Evolutionary conservation across 2,329 filamentous ascomycete species (phyloP), one percentile per base, ranked within the genome.

Genomic region (Orbilia blumenaviensis): DNA sequence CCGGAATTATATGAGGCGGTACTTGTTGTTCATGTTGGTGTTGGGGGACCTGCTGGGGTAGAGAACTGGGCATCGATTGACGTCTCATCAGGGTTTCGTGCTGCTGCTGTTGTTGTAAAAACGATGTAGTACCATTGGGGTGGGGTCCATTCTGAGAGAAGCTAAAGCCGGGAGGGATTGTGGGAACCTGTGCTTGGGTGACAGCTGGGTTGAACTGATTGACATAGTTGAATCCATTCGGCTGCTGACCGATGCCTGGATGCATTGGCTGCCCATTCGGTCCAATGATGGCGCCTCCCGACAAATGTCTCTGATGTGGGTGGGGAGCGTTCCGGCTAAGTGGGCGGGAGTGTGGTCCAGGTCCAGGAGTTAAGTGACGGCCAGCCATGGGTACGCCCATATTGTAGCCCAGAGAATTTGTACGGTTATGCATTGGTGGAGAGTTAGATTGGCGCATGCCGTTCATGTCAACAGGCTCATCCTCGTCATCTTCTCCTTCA

Each of bases 401-500:
- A 38, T 60, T 60, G 42, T 66, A 76, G 7, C 64, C 64, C n/a
- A 76, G 52, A 7, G 72, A 76, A 14, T 76, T 76, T 41, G 64
- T 61, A 9, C 72, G 83, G 27, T 92, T 92, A 77, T 88, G 89
- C 76, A 89, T 89, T 6, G 90, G 90, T 52, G 91, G 91, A 5
- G 91, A 92, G 72, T 87, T 76, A 18, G 72, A 76, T n/a, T 76
- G 72, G 16, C 72, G 67, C 64, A 76, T 64, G 10, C 72, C 72
- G 16, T 76, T 76, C 38, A 76, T 64, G 29, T 68, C 90, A 29
- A 77, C 64, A 34, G 78, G 71, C 64, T 93, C 89, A 38, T 93
- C 91, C 23, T 92, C 91, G 27, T 91, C 92, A 14, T 96, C 93
- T 58, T 97, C 94, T 62, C 95, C 92, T 79, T 91, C 91, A 78